Evolutionary conservation across 345 rosid genomes (phyloP), one percentile per base, ranked within the genome.

Genomic region (Hypericum perforatum): DNA sequence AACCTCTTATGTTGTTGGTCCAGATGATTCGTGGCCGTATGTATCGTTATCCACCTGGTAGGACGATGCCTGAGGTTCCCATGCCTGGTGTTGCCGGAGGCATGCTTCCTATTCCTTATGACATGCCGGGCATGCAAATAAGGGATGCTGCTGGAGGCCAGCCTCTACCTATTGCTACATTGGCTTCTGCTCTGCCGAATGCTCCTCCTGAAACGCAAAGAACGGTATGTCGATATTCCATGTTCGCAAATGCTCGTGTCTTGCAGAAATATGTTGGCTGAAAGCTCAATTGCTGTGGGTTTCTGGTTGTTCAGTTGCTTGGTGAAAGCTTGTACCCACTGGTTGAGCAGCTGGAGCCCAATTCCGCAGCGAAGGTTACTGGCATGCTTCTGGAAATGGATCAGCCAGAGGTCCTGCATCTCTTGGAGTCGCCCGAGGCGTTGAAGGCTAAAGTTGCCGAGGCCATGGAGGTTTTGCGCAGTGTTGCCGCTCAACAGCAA

Each of bases 321-420:
- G 71, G 71, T 10, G 71, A 67, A 29, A 56, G 55, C 15, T 51
- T 67, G 5, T 67, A 67, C 45, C 71, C 71, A 11, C 29, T 67
- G 5, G 71, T 67, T 44, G 62, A 61, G 5, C 71, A 56, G 55
- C 49, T 67, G 54, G 71, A 67, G 57, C 63, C 11, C 45, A 66
- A 60, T 11, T 47, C 66, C 2, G 71, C 66, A 15, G 71, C 66
- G 1, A 67, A 67, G 66, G 71, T 67, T 5, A 67, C 71, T 7
- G 71, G 71, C 16, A 67, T 67, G 71, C 71, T 67, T 41, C 50
- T 67, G 38, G 72, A 67, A 63, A 67, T 67, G 72, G 72, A 67
- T 46, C 67, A 67, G 63, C 45, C 72, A 1, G 72, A 67, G 56
- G 71, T 67, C 5, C 11, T 67, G 37, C 71, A 67, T 40, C 49